Percentiles rank a stretch among this genome's conserved stretches.
Evolutionary conservation across 1,284 basidiomycete genomes (phyloP).

Genomic region (Trichosporon sp.): DNA sequence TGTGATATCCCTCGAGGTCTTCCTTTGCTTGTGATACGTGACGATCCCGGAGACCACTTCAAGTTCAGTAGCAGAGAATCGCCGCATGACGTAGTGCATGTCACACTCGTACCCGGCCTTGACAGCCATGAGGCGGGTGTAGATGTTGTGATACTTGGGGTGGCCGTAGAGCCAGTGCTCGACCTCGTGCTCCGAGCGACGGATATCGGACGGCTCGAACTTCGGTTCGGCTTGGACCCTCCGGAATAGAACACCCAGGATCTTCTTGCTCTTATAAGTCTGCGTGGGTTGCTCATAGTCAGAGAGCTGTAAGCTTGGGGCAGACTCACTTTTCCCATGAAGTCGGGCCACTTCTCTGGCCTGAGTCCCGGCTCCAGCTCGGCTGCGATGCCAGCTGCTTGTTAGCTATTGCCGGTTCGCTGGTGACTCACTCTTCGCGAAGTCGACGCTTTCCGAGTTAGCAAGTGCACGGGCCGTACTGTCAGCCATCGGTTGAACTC

Average conservation of each 20-base stretch:
- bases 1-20: constrained; percentile 39
- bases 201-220: constrained; percentile 43
- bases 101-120: constrained; percentile 46
- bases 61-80: constrained; percentile 45
- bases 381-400: constrained; percentile 50
- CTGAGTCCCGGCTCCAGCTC: constrained; percentile 37
- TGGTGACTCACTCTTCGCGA: constrained; percentile 52
- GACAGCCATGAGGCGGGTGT: constrained; percentile 40
- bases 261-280: constrained; percentile 42
- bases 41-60: constrained; percentile 50
- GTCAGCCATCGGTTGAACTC: constrained; percentile 20
- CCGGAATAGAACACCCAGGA: constrained; percentile 52
- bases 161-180: constrained; percentile 36
- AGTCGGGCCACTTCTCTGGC: constrained; percentile 53
- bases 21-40: constrained; percentile 43
- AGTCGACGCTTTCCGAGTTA: constrained; percentile 47
- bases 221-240: constrained; percentile 45
- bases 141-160: constrained; percentile 35
- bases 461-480: not conserved
- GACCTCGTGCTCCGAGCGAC: constrained; percentile 33
- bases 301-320: not conserved
- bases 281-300: constrained; percentile 34
- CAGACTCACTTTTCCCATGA: constrained; percentile 53
- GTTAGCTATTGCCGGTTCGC: not conserved
- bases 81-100: constrained; percentile 46